phyloP scores from a whole-genome alignment of 495 filamentous ascomycete genomes.

The Xylona heveae region DNA sequence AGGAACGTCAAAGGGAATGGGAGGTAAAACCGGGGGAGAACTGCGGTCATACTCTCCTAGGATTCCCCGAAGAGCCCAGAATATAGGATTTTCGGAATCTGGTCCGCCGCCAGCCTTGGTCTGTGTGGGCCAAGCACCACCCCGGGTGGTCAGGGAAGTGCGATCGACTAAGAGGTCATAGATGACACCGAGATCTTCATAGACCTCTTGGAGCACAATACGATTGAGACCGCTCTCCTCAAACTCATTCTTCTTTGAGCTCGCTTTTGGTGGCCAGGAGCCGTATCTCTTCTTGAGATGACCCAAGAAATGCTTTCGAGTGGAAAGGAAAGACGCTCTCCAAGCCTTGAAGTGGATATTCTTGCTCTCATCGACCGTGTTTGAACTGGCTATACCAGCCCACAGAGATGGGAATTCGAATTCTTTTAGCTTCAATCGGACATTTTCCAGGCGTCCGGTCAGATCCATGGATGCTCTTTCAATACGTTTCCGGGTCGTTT shows the following conservation, averaged over 20 bases:
- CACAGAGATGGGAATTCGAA: conserved; percentile 89
- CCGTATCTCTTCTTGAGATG: conserved; percentile 75
- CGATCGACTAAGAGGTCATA: conserved; percentile 84
- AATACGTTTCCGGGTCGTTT: conserved; percentile 51
- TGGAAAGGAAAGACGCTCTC: conserved; percentile 48
- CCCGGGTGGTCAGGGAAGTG: conserved; percentile 31
- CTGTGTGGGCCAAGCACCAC: conserved; percentile 4
- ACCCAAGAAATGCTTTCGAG: conserved; percentile 50
- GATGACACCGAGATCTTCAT: conserved; percentile 64
- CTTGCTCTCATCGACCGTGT: conserved; percentile 47
- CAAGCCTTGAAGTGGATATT: conserved; percentile 65
- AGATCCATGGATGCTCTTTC: conserved; percentile 69
- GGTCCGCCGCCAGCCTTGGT: conserved; percentile 19
- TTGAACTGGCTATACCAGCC: conserved; percentile 68
- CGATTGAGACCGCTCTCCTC: conserved; percentile 72
- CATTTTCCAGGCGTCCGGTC: conserved; percentile 37
- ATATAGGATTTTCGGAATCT: conserved; percentile 19
- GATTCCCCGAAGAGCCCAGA: conserved; percentile 44
- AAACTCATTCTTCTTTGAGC: conserved; percentile 80
- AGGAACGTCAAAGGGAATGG: conserved; percentile 80
- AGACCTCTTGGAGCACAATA: conserved; percentile 57
- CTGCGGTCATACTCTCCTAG: conserved; percentile 73
- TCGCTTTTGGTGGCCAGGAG: conserved; percentile 83
- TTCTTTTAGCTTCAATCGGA: conserved; percentile 45
- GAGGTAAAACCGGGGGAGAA: conserved; percentile 71